Conservation (phyloP, 1,139 yeast species). For the Komagataea norvegica region DNA sequence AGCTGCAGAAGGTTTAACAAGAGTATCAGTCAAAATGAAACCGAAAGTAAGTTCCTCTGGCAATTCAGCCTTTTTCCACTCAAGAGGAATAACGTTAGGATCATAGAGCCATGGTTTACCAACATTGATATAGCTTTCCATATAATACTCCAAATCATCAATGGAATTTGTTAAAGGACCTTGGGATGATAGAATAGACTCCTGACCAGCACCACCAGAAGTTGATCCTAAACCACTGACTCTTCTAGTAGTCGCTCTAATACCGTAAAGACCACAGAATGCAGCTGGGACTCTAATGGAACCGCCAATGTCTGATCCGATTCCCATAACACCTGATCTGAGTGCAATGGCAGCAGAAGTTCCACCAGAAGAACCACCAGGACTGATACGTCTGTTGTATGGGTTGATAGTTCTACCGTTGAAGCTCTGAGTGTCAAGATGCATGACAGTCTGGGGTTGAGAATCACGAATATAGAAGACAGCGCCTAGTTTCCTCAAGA, state of each 20-base stretch:
- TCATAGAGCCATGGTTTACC: conserved; percentile 64
- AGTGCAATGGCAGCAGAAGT: conserved; percentile 66
- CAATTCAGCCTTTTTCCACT: conserved; percentile 49
- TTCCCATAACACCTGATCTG: conserved; percentile 61
- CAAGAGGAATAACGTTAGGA: conserved; percentile 46
- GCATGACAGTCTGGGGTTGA: conserved; percentile 59
- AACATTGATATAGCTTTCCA: conserved; percentile 54
- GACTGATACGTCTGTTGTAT: conserved; percentile 45
- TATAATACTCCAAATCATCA: conserved; percentile 60
- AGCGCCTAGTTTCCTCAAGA: conserved; percentile 61
- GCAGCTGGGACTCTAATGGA: conserved; percentile 77
- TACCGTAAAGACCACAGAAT: conserved; percentile 60
- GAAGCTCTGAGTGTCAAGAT: conserved; percentile 46
- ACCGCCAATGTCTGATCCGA: conserved; percentile 81
- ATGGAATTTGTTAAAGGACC: conserved; percentile 64
- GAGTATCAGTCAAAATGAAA: conserved; percentile 40
- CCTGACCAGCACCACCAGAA: conserved; percentile 46
- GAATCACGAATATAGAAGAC: conserved; percentile 53
- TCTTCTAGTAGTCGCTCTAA: conserved; percentile 67
- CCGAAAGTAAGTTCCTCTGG: conserved; percentile 37
- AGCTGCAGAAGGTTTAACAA: conserved; percentile 54
- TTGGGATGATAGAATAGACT: conserved; percentile 45
- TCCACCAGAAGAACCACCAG: conserved; percentile 78
- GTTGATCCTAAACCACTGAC: conserved; percentile 49
- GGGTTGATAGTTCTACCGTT: conserved; percentile 54